Evolutionary conservation across 345 rosid species (phyloP).

Genomic region (Brassica carinata): DNA sequence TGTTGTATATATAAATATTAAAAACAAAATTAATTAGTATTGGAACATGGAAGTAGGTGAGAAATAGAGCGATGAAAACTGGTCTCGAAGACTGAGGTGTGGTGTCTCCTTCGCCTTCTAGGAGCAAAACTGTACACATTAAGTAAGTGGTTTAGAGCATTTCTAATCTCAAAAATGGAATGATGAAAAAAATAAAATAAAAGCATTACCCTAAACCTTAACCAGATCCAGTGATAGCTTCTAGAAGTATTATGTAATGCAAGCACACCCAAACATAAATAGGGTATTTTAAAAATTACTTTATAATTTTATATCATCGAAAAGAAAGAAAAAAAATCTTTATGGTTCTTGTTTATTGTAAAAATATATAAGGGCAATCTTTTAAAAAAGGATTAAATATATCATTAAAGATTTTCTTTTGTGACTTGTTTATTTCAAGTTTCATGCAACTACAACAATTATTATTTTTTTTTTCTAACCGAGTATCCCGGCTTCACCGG

Average conservation of each 20-base stretch:
- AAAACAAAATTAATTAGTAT: conserved; percentile 13
- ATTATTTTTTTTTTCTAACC: too few relatives aligned
- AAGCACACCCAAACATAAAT: not conserved
- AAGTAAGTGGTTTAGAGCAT: conserved; percentile 25
- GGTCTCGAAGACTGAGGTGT: conserved; percentile 42
- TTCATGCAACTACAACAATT: too few relatives aligned
- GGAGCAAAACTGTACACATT: conserved; percentile 22
- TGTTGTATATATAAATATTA: conserved; percentile 21
- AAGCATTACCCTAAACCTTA: not conserved
- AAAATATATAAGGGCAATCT: not conserved
- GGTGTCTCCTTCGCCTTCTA: conserved; percentile 32
- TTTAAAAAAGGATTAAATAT: not conserved
- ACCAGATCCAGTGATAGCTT: conserved; percentile 26
- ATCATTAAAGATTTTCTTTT: not conserved
- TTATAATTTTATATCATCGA: not conserved
- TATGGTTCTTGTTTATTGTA: too few relatives aligned
- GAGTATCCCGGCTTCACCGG: too few relatives aligned
- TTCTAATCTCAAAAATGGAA: too few relatives aligned
- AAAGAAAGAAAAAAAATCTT: too few relatives aligned
- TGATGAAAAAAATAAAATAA: too few relatives aligned
- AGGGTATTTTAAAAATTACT: not conserved
- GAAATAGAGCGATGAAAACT: conserved; percentile 31
- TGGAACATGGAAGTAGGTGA: conserved; percentile 34
- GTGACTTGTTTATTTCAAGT: not conserved
- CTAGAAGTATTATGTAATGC: not conserved